phyloP scores from a whole-genome alignment of 2,329 filamentous ascomycete genomes.

The Colletotrichum brevisporum region DNA sequence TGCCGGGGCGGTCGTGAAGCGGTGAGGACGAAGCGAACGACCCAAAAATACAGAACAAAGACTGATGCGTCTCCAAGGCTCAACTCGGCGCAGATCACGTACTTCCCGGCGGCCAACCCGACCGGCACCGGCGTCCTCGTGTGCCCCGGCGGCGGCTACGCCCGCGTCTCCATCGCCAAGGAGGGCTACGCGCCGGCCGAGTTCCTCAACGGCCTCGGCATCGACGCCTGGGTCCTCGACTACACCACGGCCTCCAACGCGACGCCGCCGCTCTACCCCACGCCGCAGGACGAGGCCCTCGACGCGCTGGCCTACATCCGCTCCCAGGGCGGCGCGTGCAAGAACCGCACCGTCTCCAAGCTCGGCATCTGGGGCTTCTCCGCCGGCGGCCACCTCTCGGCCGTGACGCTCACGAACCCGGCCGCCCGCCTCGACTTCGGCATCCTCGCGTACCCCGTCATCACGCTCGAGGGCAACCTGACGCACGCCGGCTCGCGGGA shows the following conservation, averaged over 20 bases:
- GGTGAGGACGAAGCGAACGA: not conserved
- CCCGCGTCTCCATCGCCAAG: slow-evolving; percentile 34
- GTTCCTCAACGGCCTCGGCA: slow-evolving; percentile 40
- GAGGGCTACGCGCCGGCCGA: slow-evolving; percentile 40
- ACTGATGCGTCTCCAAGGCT: slow-evolving; percentile 1
- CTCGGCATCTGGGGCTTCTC: slow-evolving; percentile 46
- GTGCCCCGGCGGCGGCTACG: slow-evolving; percentile 41
- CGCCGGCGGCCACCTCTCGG: slow-evolving; percentile 44
- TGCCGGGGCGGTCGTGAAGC: not conserved
- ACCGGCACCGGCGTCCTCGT: slow-evolving; percentile 42
- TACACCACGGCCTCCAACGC: slow-evolving; percentile 40
- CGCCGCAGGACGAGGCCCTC: slow-evolving; percentile 41
- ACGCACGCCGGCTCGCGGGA: slow-evolving; percentile 42
- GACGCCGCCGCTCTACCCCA: slow-evolving; percentile 41
- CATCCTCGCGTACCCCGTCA: slow-evolving; percentile 44
- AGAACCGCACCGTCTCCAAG: slow-evolving; percentile 11
- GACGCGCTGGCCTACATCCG: slow-evolving; percentile 42
- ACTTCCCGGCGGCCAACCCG: slow-evolving; percentile 30
- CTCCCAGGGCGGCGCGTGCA: slow-evolving; percentile 27
- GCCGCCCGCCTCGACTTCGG: slow-evolving; percentile 42
- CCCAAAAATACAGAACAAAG: not conserved
- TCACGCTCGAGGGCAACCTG: slow-evolving; percentile 41
- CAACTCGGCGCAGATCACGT: slow-evolving; percentile 28
- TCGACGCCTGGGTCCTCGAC: slow-evolving; percentile 44
- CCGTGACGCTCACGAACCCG: slow-evolving; percentile 43